phyloP scores from a whole-genome alignment of 164 flowering plant species.

The Buxus sempervirens region DNA sequence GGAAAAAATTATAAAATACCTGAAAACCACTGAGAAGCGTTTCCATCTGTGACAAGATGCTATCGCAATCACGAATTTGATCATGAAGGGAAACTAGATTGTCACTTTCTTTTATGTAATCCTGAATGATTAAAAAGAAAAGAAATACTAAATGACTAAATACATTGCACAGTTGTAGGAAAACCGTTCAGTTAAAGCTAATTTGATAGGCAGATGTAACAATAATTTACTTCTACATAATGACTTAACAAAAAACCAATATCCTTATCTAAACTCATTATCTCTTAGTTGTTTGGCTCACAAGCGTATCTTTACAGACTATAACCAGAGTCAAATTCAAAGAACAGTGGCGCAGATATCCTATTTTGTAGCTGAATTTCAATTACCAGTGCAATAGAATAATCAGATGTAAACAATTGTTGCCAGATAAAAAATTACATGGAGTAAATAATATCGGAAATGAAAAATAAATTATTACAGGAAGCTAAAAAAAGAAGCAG shows the following conservation, averaged over 20 bases:
- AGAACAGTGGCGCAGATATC: not conserved
- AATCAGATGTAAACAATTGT: not conserved
- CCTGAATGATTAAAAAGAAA: constrained; percentile 43
- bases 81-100: constrained; percentile 93
- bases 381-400: not conserved
- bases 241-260: not conserved
- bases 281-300: not conserved
- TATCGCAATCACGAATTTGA: constrained; percentile 93
- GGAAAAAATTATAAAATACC: constrained; percentile 33
- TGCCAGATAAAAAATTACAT: not conserved
- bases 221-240: not conserved
- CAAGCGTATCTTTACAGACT: not conserved
- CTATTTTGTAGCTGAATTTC: not conserved
- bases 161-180: not conserved
- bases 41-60: constrained; percentile 94
- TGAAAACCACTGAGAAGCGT: constrained; percentile 94
- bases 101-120: constrained; percentile 93
- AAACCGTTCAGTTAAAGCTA: not conserved
- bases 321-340: not conserved
- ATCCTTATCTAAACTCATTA: not conserved
- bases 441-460: too few species aligned
- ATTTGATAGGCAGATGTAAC: not conserved
- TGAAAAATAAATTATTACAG: too few species aligned
- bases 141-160: not conserved
- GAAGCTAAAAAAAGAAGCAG: too few species aligned